phyloP scores from a whole-genome alignment of 768 basidiomycete genomes.

The Suillus subaureus region DNA sequence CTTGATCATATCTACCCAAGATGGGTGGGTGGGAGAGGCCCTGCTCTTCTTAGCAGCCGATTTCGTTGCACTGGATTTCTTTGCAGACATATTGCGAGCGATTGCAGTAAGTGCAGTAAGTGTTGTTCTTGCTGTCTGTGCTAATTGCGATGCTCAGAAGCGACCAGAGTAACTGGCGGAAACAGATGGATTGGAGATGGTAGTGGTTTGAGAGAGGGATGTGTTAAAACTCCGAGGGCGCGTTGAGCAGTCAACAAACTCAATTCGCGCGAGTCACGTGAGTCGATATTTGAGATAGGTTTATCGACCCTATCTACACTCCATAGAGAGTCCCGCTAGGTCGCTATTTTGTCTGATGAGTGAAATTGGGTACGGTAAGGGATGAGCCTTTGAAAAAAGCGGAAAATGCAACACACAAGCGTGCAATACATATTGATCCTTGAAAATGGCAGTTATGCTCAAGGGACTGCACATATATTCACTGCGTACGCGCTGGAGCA shows the following conservation, averaged over 20 bases:
- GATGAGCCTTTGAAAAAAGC: neutral
- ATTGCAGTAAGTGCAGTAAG: slow-evolving; percentile 15
- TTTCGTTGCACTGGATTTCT: slow-evolving; percentile 53
- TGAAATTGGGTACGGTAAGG: slow-evolving; percentile 11
- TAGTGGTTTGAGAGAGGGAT: slow-evolving; percentile 49
- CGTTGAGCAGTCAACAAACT: slow-evolving; percentile 43
- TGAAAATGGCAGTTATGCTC: slow-evolving; percentile 8
- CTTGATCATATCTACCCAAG: slow-evolving; percentile 85
- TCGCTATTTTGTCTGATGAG: slow-evolving; percentile 6
- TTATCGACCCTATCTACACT: slow-evolving; percentile 17
- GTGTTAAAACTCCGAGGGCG: slow-evolving; percentile 44
- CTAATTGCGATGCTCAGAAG: slow-evolving; percentile 18
- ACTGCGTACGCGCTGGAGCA: slow-evolving; percentile 9
- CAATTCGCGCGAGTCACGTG: slow-evolving; percentile 42
- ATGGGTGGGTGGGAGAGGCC: slow-evolving; percentile 39
- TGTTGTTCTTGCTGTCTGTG: slow-evolving; percentile 21
- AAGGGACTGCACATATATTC: slow-evolving; percentile 6
- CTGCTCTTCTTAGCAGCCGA: slow-evolving; percentile 38
- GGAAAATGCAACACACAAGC: neutral
- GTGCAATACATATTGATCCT: neutral
- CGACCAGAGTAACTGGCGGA: slow-evolving; percentile 17
- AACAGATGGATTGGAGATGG: slow-evolving; percentile 39
- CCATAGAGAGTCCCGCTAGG: slow-evolving; percentile 9
- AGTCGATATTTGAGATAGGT: slow-evolving; percentile 36
- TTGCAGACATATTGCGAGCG: slow-evolving; percentile 32